Conservation (phyloP, 257 asterid species). For the Solanum etuberosum region DNA sequence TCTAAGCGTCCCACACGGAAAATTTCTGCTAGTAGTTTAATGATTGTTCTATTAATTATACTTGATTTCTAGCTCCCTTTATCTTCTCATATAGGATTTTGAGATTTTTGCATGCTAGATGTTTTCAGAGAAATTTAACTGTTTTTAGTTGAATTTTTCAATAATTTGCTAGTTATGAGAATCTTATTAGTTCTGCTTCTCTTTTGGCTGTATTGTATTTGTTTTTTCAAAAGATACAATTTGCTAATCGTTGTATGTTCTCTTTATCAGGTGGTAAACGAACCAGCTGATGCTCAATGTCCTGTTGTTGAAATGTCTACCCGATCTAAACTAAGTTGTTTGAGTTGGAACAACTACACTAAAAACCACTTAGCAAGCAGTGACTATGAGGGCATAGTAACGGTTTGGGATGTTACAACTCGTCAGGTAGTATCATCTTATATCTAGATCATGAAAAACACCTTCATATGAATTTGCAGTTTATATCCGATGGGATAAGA, state of each 20-base stretch:
- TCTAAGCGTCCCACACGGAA: neutral
- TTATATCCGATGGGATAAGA: neutral
- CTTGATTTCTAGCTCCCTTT: neutral
- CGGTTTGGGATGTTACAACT: constrained; percentile 89
- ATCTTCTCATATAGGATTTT: neutral
- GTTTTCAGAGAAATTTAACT: neutral
- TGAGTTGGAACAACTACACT: constrained; percentile 79
- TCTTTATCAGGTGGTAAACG: constrained; percentile 61
- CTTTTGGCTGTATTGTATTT: neutral
- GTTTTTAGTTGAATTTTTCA: neutral
- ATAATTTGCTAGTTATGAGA: neutral
- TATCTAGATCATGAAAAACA: neutral
- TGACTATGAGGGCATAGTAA: constrained; percentile 85
- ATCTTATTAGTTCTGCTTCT: neutral
- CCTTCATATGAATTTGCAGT: neutral
- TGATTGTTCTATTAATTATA: neutral
- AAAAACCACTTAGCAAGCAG: constrained; percentile 80
- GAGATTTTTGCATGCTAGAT: neutral
- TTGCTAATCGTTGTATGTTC: constrained; percentile 4
- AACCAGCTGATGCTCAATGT: constrained; percentile 56
- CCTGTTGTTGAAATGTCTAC: constrained; percentile 80
- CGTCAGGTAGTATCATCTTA: constrained; percentile 47
- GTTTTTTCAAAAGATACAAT: neutral
- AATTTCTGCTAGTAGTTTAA: neutral
- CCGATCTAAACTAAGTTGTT: constrained; percentile 74